Evolutionary conservation across 805 yeast genomes (phyloP).

Genomic region (Candida rishiriensis): DNA sequence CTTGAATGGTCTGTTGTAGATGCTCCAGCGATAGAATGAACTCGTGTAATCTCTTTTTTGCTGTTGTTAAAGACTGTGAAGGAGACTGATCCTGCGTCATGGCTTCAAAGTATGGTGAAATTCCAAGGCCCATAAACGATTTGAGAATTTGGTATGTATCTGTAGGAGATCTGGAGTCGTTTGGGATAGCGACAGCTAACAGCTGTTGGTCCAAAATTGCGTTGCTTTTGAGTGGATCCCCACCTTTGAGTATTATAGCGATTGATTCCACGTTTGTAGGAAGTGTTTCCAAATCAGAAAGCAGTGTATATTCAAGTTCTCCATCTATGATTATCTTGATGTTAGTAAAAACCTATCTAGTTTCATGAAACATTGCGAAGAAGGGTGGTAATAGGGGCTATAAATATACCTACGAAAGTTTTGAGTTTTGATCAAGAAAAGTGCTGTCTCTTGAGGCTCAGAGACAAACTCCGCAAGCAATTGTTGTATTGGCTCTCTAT

Average conservation of each 20-base stretch:
- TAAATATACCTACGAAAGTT: no score
- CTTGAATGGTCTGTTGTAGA: constrained; percentile 60
- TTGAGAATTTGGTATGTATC: constrained; percentile 43
- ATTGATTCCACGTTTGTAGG: background rate
- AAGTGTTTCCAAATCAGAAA: background rate
- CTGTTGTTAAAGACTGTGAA: constrained; percentile 35
- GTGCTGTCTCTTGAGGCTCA: no score
- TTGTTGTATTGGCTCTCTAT: no score
- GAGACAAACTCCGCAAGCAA: no score
- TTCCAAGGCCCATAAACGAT: constrained; percentile 55
- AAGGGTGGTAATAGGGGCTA: no score
- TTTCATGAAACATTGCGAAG: no score
- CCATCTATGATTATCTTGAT: background rate
- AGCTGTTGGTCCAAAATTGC: constrained; percentile 6
- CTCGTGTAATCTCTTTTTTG: constrained; percentile 65
- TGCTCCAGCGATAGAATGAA: constrained; percentile 62
- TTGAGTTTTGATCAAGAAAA: no score
- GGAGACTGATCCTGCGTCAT: constrained; percentile 21
- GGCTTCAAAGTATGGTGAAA: constrained; percentile 66
- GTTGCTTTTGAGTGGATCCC: constrained; percentile 6
- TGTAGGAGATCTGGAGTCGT: constrained; percentile 4
- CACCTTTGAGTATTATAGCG: constrained; percentile 8
- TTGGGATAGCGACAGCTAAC: constrained; percentile 4
- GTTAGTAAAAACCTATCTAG: background rate
- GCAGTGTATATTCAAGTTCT: no score